A percentile compares a stretch with the other conserved stretches of the same genome.
These are phyloP conservation scores for Coriolopsis trogii DNA, from an alignment of 1,284 basidiomycete genomes.

Conservation along the genomic window DNA sequence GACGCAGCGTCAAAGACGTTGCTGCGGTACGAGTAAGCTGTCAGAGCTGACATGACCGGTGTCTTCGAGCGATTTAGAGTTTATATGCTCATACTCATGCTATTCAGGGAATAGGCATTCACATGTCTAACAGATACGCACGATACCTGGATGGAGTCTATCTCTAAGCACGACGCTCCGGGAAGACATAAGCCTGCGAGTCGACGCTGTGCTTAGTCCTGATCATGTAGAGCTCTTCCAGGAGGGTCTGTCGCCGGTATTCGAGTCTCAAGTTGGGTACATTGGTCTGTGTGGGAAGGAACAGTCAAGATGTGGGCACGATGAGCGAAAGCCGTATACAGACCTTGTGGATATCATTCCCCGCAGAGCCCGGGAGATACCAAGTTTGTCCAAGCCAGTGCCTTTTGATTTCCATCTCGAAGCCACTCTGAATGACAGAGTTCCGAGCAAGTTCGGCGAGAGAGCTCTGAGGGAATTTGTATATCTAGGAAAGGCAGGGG, in stretches of 20 bases:
- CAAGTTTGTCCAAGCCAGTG: slow-evolving; percentile 95
- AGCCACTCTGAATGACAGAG: slow-evolving; percentile 95
- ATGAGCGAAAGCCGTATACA: slow-evolving; percentile 13
- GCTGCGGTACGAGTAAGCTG: too few relatives aligned
- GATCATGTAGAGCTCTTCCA: slow-evolving; percentile 85
- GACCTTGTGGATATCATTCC: slow-evolving; percentile 93
- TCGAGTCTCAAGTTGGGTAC: slow-evolving; percentile 90
- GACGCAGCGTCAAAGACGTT: too few relatives aligned
- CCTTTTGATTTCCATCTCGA: slow-evolving; percentile 98
- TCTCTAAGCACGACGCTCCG: too few relatives aligned
- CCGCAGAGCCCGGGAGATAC: slow-evolving; percentile 86
- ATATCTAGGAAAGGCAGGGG: slow-evolving; percentile 58
- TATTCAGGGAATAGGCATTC: too few relatives aligned
- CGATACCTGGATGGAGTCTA: too few relatives aligned
- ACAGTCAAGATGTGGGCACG: background rate
- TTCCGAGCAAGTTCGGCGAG: slow-evolving; percentile 93
- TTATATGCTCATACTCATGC: too few relatives aligned
- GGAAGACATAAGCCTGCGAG: slow-evolving; percentile 18
- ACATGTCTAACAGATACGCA: too few relatives aligned
- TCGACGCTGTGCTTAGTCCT: slow-evolving; percentile 21
- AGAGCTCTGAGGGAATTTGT: slow-evolving; percentile 87
- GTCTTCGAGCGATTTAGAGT: too few relatives aligned
- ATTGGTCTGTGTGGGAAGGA: slow-evolving; percentile 71
- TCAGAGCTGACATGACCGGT: too few relatives aligned
- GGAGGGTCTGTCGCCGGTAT: slow-evolving; percentile 88